Conservation (phyloP, 2,329 filamentous ascomycete species). For the Monosporascus sp. region DNA sequence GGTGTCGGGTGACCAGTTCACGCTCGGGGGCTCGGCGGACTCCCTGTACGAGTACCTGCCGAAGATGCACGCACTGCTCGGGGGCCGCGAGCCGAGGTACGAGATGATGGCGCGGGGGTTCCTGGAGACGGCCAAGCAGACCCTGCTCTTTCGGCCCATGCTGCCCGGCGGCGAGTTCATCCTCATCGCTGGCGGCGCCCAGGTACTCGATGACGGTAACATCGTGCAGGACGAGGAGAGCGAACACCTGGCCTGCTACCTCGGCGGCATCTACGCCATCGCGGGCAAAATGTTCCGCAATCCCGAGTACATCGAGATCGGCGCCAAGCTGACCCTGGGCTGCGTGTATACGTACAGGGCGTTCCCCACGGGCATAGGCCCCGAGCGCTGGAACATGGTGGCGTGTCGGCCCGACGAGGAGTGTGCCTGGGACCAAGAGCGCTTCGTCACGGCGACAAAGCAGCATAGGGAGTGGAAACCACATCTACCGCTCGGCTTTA, state of each 20-base stretch:
- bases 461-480: conserved; percentile 19
- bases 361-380: conserved; percentile 55
- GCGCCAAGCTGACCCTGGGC: conserved; percentile 54
- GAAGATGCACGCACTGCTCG: conserved; percentile 60
- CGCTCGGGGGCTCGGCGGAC: conserved; percentile 32
- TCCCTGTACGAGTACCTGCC: conserved; percentile 53
- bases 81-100: conserved; percentile 43
- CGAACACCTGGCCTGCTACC: conserved; percentile 65
- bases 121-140: conserved; percentile 51
- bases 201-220: conserved; percentile 21
- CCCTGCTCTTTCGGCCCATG: conserved; percentile 65
- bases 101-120: conserved; percentile 37
- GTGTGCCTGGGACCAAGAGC: conserved; percentile 22
- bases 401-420: conserved; percentile 31
- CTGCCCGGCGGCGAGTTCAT: conserved; percentile 53
- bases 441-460: conserved; percentile 14
- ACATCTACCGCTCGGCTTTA: conserved; percentile 47
- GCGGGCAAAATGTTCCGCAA: conserved; percentile 56
- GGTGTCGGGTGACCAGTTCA: conserved; percentile 25
- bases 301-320: conserved; percentile 49
- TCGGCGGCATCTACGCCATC: conserved; percentile 65
- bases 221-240: conserved; percentile 25
- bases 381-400: conserved; percentile 52
- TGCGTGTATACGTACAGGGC: conserved; percentile 58
- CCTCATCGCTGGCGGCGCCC: conserved; percentile 54